Conservation (phyloP, 805 yeast genomes). For the Kazachstania africana region DNA sequence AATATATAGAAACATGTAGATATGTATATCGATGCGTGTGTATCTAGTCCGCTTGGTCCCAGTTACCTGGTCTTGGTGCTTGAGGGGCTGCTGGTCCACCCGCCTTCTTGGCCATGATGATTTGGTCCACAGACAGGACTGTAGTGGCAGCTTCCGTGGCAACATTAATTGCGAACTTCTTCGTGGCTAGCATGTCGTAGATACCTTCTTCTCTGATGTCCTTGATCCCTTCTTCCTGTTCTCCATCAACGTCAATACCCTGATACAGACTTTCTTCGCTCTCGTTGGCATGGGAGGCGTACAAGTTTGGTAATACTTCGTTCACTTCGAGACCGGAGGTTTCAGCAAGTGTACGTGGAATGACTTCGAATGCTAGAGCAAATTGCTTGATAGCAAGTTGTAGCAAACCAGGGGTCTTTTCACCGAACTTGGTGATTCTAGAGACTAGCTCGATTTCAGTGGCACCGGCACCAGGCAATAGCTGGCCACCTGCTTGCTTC, state of each 20-base stretch:
- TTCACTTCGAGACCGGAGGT: slow-evolving; percentile 88
- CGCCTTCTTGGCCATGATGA: slow-evolving; percentile 97
- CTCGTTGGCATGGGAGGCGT: slow-evolving; percentile 65
- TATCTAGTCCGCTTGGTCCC: slow-evolving; percentile 90
- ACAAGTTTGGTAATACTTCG: slow-evolving; percentile 78
- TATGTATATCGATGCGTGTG: too few species aligned
- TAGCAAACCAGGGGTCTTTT: slow-evolving; percentile 81
- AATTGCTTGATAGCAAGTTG: slow-evolving; percentile 90
- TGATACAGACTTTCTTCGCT: slow-evolving; percentile 21
- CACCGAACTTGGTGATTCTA: slow-evolving; percentile 74
- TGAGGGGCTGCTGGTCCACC: slow-evolving; percentile 92
- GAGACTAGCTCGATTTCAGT: slow-evolving; percentile 80
- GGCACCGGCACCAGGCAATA: slow-evolving; percentile 95
- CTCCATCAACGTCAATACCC: slow-evolving; percentile 77
- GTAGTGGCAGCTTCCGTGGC: slow-evolving; percentile 95
- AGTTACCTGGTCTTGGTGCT: slow-evolving; percentile 82
- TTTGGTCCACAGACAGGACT: slow-evolving; percentile 71
- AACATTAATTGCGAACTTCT: slow-evolving; percentile 77
- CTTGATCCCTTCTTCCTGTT: slow-evolving; percentile 50
- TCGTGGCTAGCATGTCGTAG: slow-evolving; percentile 68
- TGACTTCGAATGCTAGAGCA: slow-evolving; percentile 89
- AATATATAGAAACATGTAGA: too few species aligned
- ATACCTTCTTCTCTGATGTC: slow-evolving; percentile 63
- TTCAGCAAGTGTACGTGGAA: slow-evolving; percentile 87
- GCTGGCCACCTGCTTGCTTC: slow-evolving; percentile 61